Evolutionary conservation across 1,284 basidiomycete species (phyloP).

Genomic region (Ganoderma boninense): DNA sequence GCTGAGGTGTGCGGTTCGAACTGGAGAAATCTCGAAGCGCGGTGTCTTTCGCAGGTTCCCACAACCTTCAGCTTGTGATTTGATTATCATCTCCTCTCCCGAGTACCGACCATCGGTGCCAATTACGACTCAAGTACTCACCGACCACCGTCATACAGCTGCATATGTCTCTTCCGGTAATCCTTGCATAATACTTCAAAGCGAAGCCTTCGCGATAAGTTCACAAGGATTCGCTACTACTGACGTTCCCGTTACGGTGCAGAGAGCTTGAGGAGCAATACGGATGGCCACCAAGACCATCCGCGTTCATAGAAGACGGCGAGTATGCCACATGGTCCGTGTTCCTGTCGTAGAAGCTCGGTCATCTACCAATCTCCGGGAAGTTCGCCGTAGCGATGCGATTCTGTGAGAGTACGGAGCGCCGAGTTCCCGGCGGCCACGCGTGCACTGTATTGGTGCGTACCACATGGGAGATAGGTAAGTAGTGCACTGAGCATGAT

Average conservation of each 20-base stretch:
- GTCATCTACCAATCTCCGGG: neutral
- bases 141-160: neutral
- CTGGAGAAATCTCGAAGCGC: no score
- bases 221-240: neutral
- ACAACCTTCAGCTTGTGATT: no score
- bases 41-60: no score
- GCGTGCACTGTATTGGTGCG: constrained; percentile 7
- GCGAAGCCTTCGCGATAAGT: neutral
- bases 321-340: constrained; percentile 10
- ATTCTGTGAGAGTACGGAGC: neutral
- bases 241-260: neutral
- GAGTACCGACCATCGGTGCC: no score
- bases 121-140: neutral
- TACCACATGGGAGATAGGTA: neutral
- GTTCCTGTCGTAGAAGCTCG: neutral
- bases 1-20: no score
- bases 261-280: neutral
- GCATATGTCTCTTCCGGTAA: no score
- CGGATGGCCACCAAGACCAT: neutral
- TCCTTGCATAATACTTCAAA: no score
- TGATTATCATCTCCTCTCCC: no score
- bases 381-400: neutral
- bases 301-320: neutral
- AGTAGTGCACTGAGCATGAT: neutral
- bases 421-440: neutral